A percentile compares a stretch with the other conserved stretches of the same genome.
phyloP scores from a whole-genome alignment of 345 rosid genomes.

The Pelargonium nanum region DNA sequence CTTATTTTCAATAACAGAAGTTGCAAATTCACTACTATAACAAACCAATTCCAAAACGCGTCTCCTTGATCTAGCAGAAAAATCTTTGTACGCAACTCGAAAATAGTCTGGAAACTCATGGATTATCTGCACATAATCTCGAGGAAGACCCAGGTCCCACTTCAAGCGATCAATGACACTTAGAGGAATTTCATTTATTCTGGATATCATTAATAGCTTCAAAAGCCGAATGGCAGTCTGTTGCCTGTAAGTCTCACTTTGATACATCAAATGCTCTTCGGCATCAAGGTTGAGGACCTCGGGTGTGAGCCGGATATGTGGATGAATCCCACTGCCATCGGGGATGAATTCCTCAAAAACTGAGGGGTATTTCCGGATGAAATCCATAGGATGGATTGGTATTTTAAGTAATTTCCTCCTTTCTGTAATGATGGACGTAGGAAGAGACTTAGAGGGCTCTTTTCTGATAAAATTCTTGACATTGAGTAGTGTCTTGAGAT shows the following conservation, averaged over 20 bases:
- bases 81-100: slow-evolving; percentile 24
- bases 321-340: slow-evolving; percentile 60
- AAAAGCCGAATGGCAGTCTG: slow-evolving; percentile 59
- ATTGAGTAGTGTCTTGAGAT: slow-evolving; percentile 51
- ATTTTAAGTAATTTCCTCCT: slow-evolving; percentile 43
- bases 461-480: slow-evolving; percentile 65
- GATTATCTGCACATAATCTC: slow-evolving; percentile 39
- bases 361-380: slow-evolving; percentile 65
- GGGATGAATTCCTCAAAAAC: slow-evolving; percentile 67
- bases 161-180: slow-evolving; percentile 42
- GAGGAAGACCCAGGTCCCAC: slow-evolving; percentile 87
- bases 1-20: slow-evolving; percentile 55
- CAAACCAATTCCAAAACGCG: slow-evolving; percentile 61
- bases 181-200: slow-evolving; percentile 49
- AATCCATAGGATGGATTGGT: slow-evolving; percentile 80
- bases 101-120: slow-evolving; percentile 83
- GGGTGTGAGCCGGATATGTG: slow-evolving; percentile 72
- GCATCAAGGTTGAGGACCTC: slow-evolving; percentile 66
- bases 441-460: slow-evolving; percentile 87
- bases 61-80: slow-evolving; percentile 7
- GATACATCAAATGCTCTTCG: slow-evolving; percentile 76
- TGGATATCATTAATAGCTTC: slow-evolving; percentile 61
- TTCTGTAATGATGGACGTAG: slow-evolving; percentile 48
- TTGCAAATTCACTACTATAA: slow-evolving; percentile 56
- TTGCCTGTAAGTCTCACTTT: slow-evolving; percentile 50